Percentiles rank a stretch among this genome's conserved stretches.
Conservation (phyloP, 2,329 filamentous ascomycete genomes). For the Diatrype stigma region DNA sequence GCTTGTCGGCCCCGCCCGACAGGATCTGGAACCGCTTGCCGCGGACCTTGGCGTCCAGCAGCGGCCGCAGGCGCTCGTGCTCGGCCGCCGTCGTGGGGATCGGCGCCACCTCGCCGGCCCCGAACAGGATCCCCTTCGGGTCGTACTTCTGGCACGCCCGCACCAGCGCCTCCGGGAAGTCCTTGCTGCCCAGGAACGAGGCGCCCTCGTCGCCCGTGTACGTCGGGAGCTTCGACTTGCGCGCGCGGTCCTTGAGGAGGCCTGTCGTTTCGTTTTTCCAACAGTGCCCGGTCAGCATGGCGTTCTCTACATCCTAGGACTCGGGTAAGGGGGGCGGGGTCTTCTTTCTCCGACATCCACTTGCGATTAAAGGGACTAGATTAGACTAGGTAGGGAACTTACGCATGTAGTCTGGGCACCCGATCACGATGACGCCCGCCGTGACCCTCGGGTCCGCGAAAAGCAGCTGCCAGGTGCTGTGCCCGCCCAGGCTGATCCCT, state of each 20-base stretch:
- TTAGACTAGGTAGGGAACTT: slow-evolving; percentile 15
- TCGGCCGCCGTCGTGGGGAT: slow-evolving; percentile 29
- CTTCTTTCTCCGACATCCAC: no score
- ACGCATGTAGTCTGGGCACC: slow-evolving; percentile 83
- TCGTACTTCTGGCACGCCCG: slow-evolving; percentile 62
- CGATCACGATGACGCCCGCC: slow-evolving; percentile 77
- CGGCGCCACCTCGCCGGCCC: slow-evolving; percentile 35
- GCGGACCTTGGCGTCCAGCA: slow-evolving; percentile 46
- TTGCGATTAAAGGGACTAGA: not conserved
- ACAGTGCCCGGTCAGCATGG: no score
- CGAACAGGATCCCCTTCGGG: slow-evolving; percentile 70
- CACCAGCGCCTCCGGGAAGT: slow-evolving; percentile 71
- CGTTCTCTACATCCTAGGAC: no score
- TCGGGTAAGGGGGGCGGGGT: no score
- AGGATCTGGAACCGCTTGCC: slow-evolving; percentile 64
- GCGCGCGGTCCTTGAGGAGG: slow-evolving; percentile 75
- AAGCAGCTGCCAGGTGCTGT: slow-evolving; percentile 80
- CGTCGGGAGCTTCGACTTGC: slow-evolving; percentile 60
- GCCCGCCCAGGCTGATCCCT: slow-evolving; percentile 82
- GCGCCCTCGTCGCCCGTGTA: slow-evolving; percentile 56
- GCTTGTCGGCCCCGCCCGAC: slow-evolving; percentile 62
- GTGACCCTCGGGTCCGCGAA: slow-evolving; percentile 74
- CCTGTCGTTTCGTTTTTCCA: slow-evolving; percentile 28
- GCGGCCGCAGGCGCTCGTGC: slow-evolving; percentile 37
- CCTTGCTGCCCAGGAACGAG: slow-evolving; percentile 68